Evolutionary conservation across 192 early-diverging fungal genomes (phyloP).

Genomic region (Phlyctochytrium arcticum): DNA sequence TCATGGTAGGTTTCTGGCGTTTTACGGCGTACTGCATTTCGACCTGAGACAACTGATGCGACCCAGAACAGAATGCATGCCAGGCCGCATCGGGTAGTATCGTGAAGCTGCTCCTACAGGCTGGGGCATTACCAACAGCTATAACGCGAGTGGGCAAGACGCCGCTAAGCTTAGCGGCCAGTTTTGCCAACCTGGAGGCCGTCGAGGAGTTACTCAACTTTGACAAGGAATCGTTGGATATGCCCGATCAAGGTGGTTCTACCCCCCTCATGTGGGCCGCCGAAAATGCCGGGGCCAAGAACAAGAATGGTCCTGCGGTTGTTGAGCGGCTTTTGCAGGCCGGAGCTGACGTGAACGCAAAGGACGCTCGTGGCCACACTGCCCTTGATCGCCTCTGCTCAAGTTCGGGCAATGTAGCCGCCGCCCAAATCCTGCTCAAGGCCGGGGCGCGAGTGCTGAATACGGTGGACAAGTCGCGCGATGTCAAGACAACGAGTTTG

Average conservation of each 20-base stretch:
- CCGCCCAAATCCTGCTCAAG: conserved; percentile 29
- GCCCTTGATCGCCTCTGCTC: conserved; percentile 44
- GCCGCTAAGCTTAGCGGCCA: conserved; percentile 37
- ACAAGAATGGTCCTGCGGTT: conserved; percentile 35
- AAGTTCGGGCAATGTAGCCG: conserved; percentile 28
- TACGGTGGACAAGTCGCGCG: conserved; percentile 17
- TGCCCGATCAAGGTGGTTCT: conserved; percentile 39
- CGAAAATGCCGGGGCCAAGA: conserved; percentile 34
- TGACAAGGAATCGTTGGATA: conserved; percentile 9
- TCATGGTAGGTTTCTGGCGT: conserved; percentile 43
- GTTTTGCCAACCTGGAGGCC: conserved; percentile 32
- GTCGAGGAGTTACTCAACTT: conserved; percentile 30
- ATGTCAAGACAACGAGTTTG: conserved; percentile 34
- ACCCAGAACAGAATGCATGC: conserved; percentile 31
- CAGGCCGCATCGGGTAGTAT: conserved; percentile 29
- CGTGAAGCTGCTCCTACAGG: conserved; percentile 26
- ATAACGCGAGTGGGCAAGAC: conserved; percentile 43
- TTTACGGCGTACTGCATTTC: too few species aligned
- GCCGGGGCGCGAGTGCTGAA: conserved; percentile 31
- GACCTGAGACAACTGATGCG: too few species aligned
- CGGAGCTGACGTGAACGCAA: conserved; percentile 30
- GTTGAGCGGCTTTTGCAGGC: conserved; percentile 25
- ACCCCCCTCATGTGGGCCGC: conserved; percentile 51
- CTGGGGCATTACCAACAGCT: conserved; percentile 30
- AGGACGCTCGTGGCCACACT: conserved; percentile 36